Base-by-base conservation (phyloP, 1,284 basidiomycete species). In the Puccinia novopanici region DNA sequence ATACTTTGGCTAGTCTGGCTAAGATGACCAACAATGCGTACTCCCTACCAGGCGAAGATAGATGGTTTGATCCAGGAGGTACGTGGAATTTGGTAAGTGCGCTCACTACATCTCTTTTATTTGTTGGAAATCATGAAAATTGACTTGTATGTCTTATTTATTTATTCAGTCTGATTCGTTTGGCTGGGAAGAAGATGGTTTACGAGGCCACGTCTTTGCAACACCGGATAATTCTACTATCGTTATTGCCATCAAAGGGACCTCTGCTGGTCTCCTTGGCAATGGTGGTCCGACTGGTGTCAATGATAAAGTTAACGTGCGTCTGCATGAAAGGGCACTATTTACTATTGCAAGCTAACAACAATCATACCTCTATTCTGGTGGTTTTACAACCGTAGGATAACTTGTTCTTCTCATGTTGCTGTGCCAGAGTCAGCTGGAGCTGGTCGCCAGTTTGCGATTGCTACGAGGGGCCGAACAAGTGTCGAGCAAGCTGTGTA, bases 1-100 rank as follows among this genome's bases (percentile, higher is more conserved):
- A 91, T 82, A 93, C 93, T 0, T 87, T 99, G 30, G 88, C 93
- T 17, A 87, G 90, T 40, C 89, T 99, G 55, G 96, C 95, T 27
- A 97, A 94, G 89, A 98, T 99, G 93, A 90, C 93, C 40, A 92
- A 91, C 83, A 93, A 97, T 84, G 95, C 97, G 48, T 98, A 98
- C 55, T 80, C 84, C 8, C 85, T 82, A 3, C 80, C 82, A 0
- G 81, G 82, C 50, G 61, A 80, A 30, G 90, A 91, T 78, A 83
- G 87, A 10, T 98, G 95, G 95, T 95, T 93, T 85, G 90, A 92
- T 59, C 85, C 94, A 30, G 88, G 87, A 3, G 87, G 87, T 0
- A 85, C 88, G 8, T 95, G 91, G 91, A 90, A 89, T 84, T 85
- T 85, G 27, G 91, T 92, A 83, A 83, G 91, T 82, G 83, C 55